Evolutionary conservation across 257 asterid genomes (phyloP).

Genomic region (Echium plantagineum): DNA sequence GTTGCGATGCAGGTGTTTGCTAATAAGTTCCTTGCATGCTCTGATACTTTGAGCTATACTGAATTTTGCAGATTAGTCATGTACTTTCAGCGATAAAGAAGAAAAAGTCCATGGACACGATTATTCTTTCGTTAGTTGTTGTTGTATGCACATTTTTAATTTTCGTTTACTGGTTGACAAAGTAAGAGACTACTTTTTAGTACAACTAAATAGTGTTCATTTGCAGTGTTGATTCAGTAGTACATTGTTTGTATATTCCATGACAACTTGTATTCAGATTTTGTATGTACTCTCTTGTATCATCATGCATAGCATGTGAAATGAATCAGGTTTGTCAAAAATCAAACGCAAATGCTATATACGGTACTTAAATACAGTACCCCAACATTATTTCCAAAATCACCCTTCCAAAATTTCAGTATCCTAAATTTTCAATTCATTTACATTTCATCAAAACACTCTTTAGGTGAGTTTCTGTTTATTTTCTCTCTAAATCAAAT

Average conservation of each 20-base stretch:
- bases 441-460: no score
- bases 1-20: not conserved
- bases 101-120: conserved; percentile 86
- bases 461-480: no score
- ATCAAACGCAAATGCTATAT: no score
- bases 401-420: no score
- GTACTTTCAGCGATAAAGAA: conserved; percentile 70
- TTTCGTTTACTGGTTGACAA: conserved; percentile 80
- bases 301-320: not conserved
- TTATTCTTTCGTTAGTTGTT: conserved; percentile 82
- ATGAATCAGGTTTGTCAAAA: not conserved
- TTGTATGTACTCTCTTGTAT: not conserved
- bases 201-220: not conserved
- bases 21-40: not conserved
- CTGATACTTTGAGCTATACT: not conserved
- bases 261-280: not conserved
- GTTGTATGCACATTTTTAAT: conserved; percentile 72
- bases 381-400: no score
- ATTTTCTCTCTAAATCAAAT: no score
- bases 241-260: not conserved
- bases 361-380: no score
- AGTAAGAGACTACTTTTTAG: conserved; percentile 18
- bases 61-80: conserved; percentile 57
- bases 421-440: no score
- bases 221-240: not conserved